Percentiles rank a stretch among this genome's conserved stretches.
Conservation (phyloP, 805 yeast species). For the Candida boidinii region DNA sequence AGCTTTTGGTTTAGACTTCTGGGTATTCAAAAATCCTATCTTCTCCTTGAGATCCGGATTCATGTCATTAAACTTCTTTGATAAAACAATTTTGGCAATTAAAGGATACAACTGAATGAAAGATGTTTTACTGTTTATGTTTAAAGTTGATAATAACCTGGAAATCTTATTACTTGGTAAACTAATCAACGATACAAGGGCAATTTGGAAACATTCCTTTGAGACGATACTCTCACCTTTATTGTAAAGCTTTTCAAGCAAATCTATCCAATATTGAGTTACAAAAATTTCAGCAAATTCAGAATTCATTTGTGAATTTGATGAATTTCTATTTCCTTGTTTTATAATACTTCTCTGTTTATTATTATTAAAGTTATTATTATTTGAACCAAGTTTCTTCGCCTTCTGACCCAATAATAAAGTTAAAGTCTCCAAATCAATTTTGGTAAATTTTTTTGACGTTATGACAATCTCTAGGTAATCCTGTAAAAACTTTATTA, state of each 20-base stretch:
- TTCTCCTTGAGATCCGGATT: constrained; percentile 45
- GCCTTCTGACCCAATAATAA: constrained; percentile 33
- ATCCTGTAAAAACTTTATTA: constrained; percentile 40
- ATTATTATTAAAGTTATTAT: constrained; percentile 9
- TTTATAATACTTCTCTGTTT: constrained; percentile 12
- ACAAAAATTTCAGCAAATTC: constrained; percentile 50
- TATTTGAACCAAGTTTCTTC: constrained; percentile 6
- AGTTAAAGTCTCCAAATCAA: constrained; percentile 39
- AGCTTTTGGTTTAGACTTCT: neutral
- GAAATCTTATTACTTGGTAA: constrained; percentile 35
- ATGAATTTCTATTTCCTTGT: neutral
- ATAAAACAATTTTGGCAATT: constrained; percentile 43
- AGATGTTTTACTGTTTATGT: constrained; percentile 31
- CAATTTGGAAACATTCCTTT: constrained; percentile 34
- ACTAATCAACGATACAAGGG: constrained; percentile 44
- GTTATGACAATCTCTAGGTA: constrained; percentile 39
- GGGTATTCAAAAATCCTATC: constrained; percentile 34
- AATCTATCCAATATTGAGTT: constrained; percentile 46
- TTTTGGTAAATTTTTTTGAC: constrained; percentile 34
- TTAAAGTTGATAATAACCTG: constrained; percentile 34
- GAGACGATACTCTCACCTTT: constrained; percentile 49
- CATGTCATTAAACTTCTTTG: constrained; percentile 34
- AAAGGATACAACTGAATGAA: constrained; percentile 42
- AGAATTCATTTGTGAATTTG: neutral
- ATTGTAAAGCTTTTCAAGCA: constrained; percentile 47